Conservation (phyloP, 768 basidiomycete genomes). For the Pleurotus ostreatus region DNA sequence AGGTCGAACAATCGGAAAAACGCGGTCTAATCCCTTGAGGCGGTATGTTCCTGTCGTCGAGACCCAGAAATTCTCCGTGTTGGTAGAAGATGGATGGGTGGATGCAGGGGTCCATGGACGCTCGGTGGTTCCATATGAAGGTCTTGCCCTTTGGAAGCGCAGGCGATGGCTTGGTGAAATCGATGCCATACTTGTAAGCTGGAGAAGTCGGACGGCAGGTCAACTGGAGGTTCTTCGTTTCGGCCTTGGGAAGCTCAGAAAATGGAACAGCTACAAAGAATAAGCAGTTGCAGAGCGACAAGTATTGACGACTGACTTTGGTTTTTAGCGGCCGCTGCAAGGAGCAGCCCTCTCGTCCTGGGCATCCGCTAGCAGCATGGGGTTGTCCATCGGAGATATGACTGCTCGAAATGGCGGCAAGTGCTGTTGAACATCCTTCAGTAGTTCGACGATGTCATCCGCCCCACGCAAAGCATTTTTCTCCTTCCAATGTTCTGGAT, state of each 20-base stretch:
- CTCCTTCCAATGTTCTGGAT: conserved; percentile 7
- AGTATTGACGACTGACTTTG: conserved; percentile 20
- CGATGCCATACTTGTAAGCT: conserved; percentile 16
- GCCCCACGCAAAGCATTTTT: conserved; percentile 5
- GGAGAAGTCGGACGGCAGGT: conserved; percentile 23
- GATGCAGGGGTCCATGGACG: conserved; percentile 34
- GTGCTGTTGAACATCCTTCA: conserved; percentile 24
- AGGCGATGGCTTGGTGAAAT: conserved; percentile 10
- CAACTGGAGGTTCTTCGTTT: conserved; percentile 15
- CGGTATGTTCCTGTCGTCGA: conserved; percentile 29
- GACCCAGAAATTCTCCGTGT: conserved; percentile 38
- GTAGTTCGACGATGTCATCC: conserved; percentile 18
- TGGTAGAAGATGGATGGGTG: conserved; percentile 27
- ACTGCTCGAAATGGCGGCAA: conserved; percentile 35
- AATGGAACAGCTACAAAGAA: conserved; percentile 18
- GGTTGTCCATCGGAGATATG: conserved; percentile 30
- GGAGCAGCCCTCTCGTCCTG: neutral
- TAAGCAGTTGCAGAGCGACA: neutral
- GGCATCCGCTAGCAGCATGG: conserved; percentile 21
- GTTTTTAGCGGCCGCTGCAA: neutral
- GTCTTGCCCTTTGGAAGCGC: conserved; percentile 14
- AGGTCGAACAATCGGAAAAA: conserved; percentile 38
- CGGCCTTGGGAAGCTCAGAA: conserved; percentile 20
- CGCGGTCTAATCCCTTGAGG: conserved; percentile 29
- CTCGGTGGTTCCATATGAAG: conserved; percentile 35